These are phyloP conservation scores for Suhomyces wounanorum DNA, from an alignment of 1,139 yeast genomes.

Conservation along the genomic window DNA sequence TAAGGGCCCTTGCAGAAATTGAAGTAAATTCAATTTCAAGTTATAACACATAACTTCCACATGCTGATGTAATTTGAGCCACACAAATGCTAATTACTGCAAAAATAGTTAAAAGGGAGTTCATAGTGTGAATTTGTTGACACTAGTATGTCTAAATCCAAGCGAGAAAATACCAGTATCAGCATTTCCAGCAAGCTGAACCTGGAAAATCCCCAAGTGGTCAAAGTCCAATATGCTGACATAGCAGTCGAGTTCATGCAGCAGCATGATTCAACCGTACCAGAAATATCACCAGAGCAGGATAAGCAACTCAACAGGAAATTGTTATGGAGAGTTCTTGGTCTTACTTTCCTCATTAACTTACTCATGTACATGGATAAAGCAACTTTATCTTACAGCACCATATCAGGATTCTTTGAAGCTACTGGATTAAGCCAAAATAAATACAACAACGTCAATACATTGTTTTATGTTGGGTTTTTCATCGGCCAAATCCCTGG, in stretches of 20 bases:
- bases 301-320: constrained; percentile 35
- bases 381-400: constrained; percentile 44
- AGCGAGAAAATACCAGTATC: background rate
- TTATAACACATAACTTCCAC: background rate
- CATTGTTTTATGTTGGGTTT: constrained; percentile 42
- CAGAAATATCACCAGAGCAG: constrained; percentile 31
- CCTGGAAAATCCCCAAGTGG: constrained; percentile 1
- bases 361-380: constrained; percentile 46
- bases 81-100: background rate
- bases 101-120: background rate
- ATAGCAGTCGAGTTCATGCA: constrained; percentile 38
- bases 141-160: background rate
- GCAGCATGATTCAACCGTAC: constrained; percentile 26
- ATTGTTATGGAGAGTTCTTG: constrained; percentile 34
- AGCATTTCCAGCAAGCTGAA: background rate
- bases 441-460: constrained; percentile 38
- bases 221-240: constrained; percentile 32
- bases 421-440: constrained; percentile 37
- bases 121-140: background rate
- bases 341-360: constrained; percentile 35
- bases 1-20: background rate
- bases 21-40: background rate
- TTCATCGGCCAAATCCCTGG: constrained; percentile 37
- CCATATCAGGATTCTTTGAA: constrained; percentile 43
- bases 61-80: constrained; percentile 1